A percentile compares a stretch with the other conserved stretches of the same genome.
phyloP scores from a whole-genome alignment of 2,329 filamentous ascomycete species.

The Aspergillus arachidicola region DNA sequence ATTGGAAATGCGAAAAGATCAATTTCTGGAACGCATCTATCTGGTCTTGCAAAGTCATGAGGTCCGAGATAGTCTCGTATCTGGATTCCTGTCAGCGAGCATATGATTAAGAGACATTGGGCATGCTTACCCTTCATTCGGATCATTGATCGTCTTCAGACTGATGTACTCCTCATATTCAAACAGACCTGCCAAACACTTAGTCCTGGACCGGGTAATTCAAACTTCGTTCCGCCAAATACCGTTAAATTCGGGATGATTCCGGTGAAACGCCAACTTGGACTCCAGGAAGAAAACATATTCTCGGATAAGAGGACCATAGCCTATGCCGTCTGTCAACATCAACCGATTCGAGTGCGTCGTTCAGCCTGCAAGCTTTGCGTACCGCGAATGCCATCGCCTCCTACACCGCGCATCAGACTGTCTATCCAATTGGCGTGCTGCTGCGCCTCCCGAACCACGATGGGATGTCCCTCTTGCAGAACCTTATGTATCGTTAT shows the following conservation, averaged over 20 bases:
- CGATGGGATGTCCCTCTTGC: constrained; percentile 90
- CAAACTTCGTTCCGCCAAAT: constrained; percentile 20
- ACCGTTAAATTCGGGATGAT: constrained; percentile 97
- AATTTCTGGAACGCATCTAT: constrained; percentile 99
- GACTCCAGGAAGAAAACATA: constrained; percentile 95
- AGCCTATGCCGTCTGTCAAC: constrained; percentile 53
- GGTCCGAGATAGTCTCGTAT: constrained; percentile 90
- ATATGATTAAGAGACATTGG: not conserved
- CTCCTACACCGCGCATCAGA: constrained; percentile 77
- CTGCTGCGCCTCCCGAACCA: constrained; percentile 83
- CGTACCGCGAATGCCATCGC: constrained; percentile 78
- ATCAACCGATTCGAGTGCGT: not conserved
- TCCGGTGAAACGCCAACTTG: constrained; percentile 93
- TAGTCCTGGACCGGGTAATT: not conserved
- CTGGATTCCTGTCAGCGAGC: constrained; percentile 37
- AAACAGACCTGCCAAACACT: constrained; percentile 65
- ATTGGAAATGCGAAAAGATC: constrained; percentile 94
- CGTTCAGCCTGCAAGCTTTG: not conserved
- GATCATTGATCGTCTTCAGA: constrained; percentile 96
- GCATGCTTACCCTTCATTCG: constrained; percentile 80
- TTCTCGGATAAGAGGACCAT: constrained; percentile 89
- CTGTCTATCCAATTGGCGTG: constrained; percentile 92
- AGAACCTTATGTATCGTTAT: constrained; percentile 97
- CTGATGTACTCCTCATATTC: constrained; percentile 99
- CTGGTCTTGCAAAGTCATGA: constrained; percentile 96